Percentiles rank a stretch among this genome's conserved stretches.
These are phyloP conservation scores for Basipetospora chlamydospora DNA, from an alignment of 2,329 filamentous ascomycete genomes.

Conservation along the genomic window DNA sequence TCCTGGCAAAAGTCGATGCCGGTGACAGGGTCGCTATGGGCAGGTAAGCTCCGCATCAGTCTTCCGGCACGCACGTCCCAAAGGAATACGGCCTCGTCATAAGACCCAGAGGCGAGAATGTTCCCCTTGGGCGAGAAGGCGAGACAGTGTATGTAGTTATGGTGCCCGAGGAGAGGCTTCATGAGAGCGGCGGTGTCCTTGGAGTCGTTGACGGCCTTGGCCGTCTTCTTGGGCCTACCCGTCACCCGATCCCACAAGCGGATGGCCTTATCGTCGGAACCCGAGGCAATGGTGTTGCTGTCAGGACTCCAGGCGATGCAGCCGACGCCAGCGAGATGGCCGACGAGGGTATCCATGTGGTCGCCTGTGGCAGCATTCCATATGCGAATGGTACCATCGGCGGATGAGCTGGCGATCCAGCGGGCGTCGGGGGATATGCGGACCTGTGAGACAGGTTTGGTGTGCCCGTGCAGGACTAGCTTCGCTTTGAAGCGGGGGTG, in stretches of 20 bases:
- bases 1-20: constrained; percentile 89
- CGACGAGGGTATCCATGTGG: constrained; percentile 78
- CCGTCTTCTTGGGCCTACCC: constrained; percentile 36
- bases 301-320: constrained; percentile 92
- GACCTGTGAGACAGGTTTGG: constrained; percentile 65
- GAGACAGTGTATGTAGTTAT: constrained; percentile 90
- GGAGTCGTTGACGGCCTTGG: constrained; percentile 16
- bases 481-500: constrained; percentile 54
- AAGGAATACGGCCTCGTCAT: constrained; percentile 91
- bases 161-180: constrained; percentile 63
- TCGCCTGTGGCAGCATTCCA: constrained; percentile 71
- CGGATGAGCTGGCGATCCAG: constrained; percentile 81
- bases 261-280: constrained; percentile 92
- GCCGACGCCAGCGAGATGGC: constrained; percentile 83
- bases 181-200: constrained; percentile 17
- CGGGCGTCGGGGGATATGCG: constrained; percentile 82
- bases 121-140: constrained; percentile 98
- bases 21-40: constrained; percentile 86
- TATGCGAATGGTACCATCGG: constrained; percentile 80
- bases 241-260: constrained; percentile 73
- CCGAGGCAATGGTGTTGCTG: constrained; percentile 72
- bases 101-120: constrained; percentile 86
- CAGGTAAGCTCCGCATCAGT: constrained; percentile 80
- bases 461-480: constrained; percentile 63
- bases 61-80: constrained; percentile 88